A percentile compares a stretch with the other conserved stretches of the same genome.
These are phyloP conservation scores for Chlorencoelia australis DNA, from an alignment of 2,329 filamentous ascomycete genomes.

Conservation along the genomic window DNA sequence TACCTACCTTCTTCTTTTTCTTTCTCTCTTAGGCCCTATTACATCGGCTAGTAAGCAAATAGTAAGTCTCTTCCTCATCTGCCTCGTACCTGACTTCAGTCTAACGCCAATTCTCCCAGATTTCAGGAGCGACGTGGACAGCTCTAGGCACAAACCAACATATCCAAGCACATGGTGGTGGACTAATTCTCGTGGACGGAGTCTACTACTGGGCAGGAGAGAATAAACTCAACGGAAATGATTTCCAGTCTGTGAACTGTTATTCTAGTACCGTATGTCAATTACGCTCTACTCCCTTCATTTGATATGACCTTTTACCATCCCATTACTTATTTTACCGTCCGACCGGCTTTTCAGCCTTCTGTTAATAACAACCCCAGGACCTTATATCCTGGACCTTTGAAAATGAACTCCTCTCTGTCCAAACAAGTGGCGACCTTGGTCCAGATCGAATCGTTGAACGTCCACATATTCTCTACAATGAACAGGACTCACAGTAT, in stretches of 20 bases:
- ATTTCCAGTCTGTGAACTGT: slow-evolving; percentile 57
- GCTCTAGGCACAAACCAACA: slow-evolving; percentile 35
- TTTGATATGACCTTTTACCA: too few species aligned
- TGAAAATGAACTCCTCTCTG: slow-evolving; percentile 47
- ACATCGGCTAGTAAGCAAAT: too few species aligned
- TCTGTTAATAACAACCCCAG: too few species aligned
- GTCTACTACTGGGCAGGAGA: slow-evolving; percentile 62
- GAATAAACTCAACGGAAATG: slow-evolving; percentile 53
- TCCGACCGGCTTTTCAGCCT: too few species aligned
- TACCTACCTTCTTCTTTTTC: too few species aligned
- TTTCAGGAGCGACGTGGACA: slow-evolving; percentile 24
- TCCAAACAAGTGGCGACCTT: slow-evolving; percentile 42
- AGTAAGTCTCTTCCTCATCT: too few species aligned
- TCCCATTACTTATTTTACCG: too few species aligned
- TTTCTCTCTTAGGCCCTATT: too few species aligned
- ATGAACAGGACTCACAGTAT: slow-evolving; percentile 51
- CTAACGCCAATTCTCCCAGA: slow-evolving; percentile 5
- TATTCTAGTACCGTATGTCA: slow-evolving; percentile 44
- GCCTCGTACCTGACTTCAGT: too few species aligned
- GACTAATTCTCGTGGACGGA: slow-evolving; percentile 46
- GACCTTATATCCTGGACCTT: slow-evolving; percentile 56
- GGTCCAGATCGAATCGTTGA: slow-evolving; percentile 54
- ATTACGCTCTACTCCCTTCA: not conserved
- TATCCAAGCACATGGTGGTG: slow-evolving; percentile 57
- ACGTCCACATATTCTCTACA: slow-evolving; percentile 59